A percentile compares a stretch with the other conserved stretches of the same genome.
phyloP scores from a whole-genome alignment of 148 eudicot genomes.

The Linanthus parryae region DNA sequence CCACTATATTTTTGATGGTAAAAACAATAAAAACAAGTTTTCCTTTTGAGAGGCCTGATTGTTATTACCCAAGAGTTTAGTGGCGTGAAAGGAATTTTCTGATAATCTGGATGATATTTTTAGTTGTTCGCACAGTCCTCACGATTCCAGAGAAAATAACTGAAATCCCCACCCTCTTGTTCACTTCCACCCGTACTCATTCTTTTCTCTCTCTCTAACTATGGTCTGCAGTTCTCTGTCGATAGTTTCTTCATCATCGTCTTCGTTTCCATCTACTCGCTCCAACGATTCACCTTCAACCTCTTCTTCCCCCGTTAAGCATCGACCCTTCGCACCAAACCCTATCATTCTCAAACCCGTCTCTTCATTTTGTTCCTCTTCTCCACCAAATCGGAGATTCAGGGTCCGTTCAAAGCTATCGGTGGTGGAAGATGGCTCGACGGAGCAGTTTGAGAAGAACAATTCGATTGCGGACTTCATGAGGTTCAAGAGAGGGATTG shows the following conservation, averaged over 20 bases:
- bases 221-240: conserved; percentile 34
- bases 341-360: conserved; percentile 11
- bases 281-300: conserved; percentile 17
- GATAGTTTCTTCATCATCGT: conserved; percentile 28
- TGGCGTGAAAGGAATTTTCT: too few species aligned
- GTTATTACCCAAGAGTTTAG: too few species aligned
- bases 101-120: too few species aligned
- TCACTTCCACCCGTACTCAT: too few species aligned
- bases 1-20: too few species aligned
- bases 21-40: too few species aligned
- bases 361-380: conserved; percentile 8
- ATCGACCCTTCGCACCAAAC: conserved; percentile 20
- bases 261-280: conserved; percentile 17
- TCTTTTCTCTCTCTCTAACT: too few species aligned
- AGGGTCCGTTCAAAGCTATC: conserved; percentile 17
- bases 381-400: conserved; percentile 19
- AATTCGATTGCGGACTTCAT: conserved; percentile 83
- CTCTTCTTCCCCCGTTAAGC: background rate
- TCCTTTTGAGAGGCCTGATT: too few species aligned
- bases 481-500: conserved; percentile 55
- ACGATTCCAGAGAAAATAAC: too few species aligned
- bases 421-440: conserved; percentile 26
- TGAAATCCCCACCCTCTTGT: too few species aligned
- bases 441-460: conserved; percentile 46
- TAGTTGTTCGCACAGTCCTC: too few species aligned